Percentiles rank a stretch among this genome's conserved stretches.
These are phyloP conservation scores for Groenewaldozyma tartarivorans DNA, from an alignment of 805 yeast species.

Conservation along the genomic window DNA sequence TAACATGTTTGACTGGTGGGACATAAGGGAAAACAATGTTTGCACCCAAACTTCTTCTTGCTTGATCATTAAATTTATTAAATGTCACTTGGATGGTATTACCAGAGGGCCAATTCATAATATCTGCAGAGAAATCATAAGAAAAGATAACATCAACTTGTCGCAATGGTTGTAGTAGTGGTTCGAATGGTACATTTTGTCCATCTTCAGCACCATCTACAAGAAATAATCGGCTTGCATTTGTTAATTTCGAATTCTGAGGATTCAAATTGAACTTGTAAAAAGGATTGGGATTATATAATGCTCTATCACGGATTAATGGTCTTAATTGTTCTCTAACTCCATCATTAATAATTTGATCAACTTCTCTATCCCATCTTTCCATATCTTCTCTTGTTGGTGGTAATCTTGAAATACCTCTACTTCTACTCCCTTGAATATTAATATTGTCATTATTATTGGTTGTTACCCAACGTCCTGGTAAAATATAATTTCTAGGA, in stretches of 20 bases:
- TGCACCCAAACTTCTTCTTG: background rate
- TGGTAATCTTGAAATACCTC: background rate
- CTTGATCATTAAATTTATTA: slow-evolving; percentile 16
- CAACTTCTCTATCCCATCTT: background rate
- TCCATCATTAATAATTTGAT: background rate
- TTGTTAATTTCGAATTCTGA: slow-evolving; percentile 21
- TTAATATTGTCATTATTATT: too few species aligned
- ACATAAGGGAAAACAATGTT: slow-evolving; percentile 11
- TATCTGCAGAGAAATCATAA: slow-evolving; percentile 26
- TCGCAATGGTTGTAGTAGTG: slow-evolving; percentile 54
- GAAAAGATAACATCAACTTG: slow-evolving; percentile 58
- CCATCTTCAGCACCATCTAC: slow-evolving; percentile 70
- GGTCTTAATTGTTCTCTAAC: background rate
- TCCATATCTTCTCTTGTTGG: background rate
- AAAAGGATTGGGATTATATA: slow-evolving; percentile 67
- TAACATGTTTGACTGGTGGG: slow-evolving; percentile 18
- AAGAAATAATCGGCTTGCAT: slow-evolving; percentile 37
- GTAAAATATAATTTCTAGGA: background rate
- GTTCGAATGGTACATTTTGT: slow-evolving; percentile 56
- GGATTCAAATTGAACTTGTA: slow-evolving; percentile 29
- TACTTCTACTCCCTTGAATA: background rate
- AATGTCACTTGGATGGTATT: slow-evolving; percentile 22
- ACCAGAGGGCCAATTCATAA: slow-evolving; percentile 28
- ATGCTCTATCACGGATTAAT: slow-evolving; percentile 30
- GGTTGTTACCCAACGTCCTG: background rate